phyloP scores from a whole-genome alignment of 2,329 filamentous ascomycete species.

The Cercospora sojina region DNA sequence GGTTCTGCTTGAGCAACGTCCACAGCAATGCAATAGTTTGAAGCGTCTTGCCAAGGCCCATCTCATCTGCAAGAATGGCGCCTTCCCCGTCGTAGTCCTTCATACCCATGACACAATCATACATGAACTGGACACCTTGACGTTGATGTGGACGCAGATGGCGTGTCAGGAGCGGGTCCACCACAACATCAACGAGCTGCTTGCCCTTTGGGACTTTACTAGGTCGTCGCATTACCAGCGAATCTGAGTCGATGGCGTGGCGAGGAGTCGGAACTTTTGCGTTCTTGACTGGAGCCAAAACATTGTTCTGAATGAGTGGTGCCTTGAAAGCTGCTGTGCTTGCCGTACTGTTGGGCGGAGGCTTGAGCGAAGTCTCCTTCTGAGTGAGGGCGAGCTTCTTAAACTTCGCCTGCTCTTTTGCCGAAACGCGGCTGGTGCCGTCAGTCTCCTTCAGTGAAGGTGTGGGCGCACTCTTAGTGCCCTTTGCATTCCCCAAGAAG shows the following conservation, averaged over 20 bases:
- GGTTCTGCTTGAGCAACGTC: constrained; percentile 72
- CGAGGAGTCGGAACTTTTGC: constrained; percentile 57
- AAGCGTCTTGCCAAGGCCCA: constrained; percentile 72
- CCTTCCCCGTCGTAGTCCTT: constrained; percentile 64
- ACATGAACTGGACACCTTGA: constrained; percentile 68
- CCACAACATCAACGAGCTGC: constrained; percentile 68
- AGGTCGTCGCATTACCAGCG: constrained; percentile 67
- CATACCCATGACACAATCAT: constrained; percentile 75
- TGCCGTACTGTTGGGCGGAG: constrained; percentile 43
- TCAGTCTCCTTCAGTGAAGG: constrained; percentile 32
- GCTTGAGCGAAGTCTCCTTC: constrained; percentile 39
- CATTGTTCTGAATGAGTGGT: constrained; percentile 55
- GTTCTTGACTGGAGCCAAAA: constrained; percentile 43
- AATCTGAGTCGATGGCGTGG: constrained; percentile 62
- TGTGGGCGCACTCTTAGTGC: constrained; percentile 28
- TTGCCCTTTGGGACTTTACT: constrained; percentile 57
- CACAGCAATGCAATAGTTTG: constrained; percentile 71
- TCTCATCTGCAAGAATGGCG: constrained; percentile 71
- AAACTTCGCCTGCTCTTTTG: constrained; percentile 35
- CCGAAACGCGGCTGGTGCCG: constrained; percentile 29
- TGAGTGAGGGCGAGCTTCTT: constrained; percentile 43
- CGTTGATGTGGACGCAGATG: constrained; percentile 67
- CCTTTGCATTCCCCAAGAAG: constrained; percentile 32
- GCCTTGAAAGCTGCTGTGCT: constrained; percentile 54
- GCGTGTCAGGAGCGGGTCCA: constrained; percentile 64